Base-by-base conservation (phyloP, 2,329 filamentous ascomycete species). In the Chaetothyriales sp. region DNA sequence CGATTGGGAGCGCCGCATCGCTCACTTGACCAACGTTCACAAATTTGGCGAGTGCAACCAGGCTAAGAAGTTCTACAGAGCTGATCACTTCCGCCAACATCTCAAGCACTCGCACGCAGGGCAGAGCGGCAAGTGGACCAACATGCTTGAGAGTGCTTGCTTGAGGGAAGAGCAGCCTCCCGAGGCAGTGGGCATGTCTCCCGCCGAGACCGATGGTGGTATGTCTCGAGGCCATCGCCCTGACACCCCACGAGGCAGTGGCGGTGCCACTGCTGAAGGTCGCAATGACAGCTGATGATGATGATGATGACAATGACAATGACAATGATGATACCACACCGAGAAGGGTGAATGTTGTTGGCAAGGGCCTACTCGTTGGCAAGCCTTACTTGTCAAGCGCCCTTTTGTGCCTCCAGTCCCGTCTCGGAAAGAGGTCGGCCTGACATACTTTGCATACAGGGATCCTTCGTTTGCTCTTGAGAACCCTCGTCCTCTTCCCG, bases 21-120 rank as follows among this genome's bases (percentile, higher is more conserved):
- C 85, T 51, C 92, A 98, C 70, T 72, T 98, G 49, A 89, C 88
- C 63, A 83, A 86, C 60, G 79, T 88, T 56, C 92, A 98, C 73
- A 98, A 98, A 65, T 98, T 95, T 65, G 81, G 88, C 56, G 92
- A 96, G 70, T 98, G 92, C 76, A 98, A 98, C 66, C 88, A 92
- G 62, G 84, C 85, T 59, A 98, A 98, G 74, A 96, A 96, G 66
- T 98, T 98, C 67, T 98, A 85, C 71, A 80, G 92, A 39, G 92
- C 92, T 32, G 92, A 98, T 66, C 92, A 98, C 66, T 98, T 98
- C 74, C 81, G 92, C 53, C 92, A 98, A 68, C 92, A 98, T 68
- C 73, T 98, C 52, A 98, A 96, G 73, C 92, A 98, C 66, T 95
- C 88, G 65, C 92, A 96, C 68, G 86, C 86, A 39, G 92, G 92